Evolutionary conservation across 1,139 yeast genomes (phyloP).

Genomic region (Geotrichum phurueaensis): DNA sequence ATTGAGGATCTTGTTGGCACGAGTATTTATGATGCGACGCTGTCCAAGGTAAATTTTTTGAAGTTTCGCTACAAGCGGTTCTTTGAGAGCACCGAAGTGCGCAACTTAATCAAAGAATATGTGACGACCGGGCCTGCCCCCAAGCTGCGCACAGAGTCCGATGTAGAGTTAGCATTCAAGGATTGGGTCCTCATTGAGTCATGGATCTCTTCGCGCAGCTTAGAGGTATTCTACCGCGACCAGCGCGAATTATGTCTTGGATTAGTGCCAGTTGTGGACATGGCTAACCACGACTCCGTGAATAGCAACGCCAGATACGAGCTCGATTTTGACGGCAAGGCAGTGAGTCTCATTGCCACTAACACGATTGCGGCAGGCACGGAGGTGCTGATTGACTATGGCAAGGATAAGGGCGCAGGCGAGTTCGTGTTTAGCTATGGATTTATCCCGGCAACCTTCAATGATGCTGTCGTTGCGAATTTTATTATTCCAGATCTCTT

Average conservation of each 20-base stretch:
- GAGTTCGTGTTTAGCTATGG: conserved; percentile 40
- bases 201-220: conserved; percentile 34
- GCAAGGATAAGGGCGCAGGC: conserved; percentile 34
- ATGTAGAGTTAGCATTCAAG: conserved; percentile 20
- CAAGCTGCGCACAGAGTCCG: conserved; percentile 10
- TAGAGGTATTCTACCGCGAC: conserved; percentile 24
- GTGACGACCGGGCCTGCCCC: conserved; percentile 21
- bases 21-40: conserved; percentile 30
- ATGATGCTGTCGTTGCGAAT: conserved; percentile 19
- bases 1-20: conserved; percentile 27
- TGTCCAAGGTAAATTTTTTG: conserved; percentile 27
- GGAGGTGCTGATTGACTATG: conserved; percentile 37
- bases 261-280: conserved; percentile 37
- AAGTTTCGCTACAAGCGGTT: conserved; percentile 26
- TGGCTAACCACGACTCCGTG: conserved; percentile 33
- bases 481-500: conserved; percentile 24
- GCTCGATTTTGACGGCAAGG: conserved; percentile 25
- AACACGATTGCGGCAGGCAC: conserved; percentile 18
- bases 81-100: conserved; percentile 20
- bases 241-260: conserved; percentile 19
- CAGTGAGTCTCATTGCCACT: conserved; percentile 24
- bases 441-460: conserved; percentile 31
- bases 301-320: conserved; percentile 34
- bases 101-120: conserved; percentile 21
- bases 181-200: conserved; percentile 33